Percentiles rank a stretch among this genome's conserved stretches.
Conservation (phyloP, 2,329 filamentous ascomycete genomes). For the Colletotrichum theobromicola region DNA sequence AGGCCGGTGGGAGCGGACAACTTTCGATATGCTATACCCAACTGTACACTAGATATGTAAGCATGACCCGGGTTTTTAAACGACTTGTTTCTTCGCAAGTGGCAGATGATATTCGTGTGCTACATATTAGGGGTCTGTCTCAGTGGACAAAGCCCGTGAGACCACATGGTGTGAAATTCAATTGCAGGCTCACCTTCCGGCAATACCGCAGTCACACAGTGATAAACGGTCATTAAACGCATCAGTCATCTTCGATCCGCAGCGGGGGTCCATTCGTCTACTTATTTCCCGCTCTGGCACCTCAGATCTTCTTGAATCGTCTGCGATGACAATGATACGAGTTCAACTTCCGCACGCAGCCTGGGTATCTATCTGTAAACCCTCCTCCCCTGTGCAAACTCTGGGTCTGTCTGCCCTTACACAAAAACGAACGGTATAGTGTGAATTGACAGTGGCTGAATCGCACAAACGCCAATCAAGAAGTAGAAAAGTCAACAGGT, state of each 20-base stretch:
- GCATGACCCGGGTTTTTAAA: conserved; percentile 1
- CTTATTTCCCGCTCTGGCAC: neutral
- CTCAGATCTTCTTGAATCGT: neutral
- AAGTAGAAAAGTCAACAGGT: neutral
- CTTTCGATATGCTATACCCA: conserved; percentile 21
- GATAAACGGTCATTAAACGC: neutral
- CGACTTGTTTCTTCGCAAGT: neutral
- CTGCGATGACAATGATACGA: neutral
- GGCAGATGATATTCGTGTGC: neutral
- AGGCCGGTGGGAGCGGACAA: neutral
- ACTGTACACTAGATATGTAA: conserved; percentile 21
- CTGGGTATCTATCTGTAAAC: too few relatives aligned
- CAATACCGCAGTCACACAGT: neutral
- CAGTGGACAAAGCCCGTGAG: neutral
- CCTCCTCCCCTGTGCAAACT: neutral
- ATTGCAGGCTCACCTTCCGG: neutral
- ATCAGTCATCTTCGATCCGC: neutral
- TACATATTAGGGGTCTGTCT: neutral
- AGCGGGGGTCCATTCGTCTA: neutral
- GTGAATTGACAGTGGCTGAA: neutral
- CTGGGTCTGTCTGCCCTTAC: neutral
- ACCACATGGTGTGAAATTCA: neutral
- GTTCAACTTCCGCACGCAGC: neutral
- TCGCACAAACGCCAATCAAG: neutral
- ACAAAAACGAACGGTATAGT: neutral